Evolutionary conservation across 129 eudicot genomes (phyloP).

Genomic region (Artemisia argyi): DNA sequence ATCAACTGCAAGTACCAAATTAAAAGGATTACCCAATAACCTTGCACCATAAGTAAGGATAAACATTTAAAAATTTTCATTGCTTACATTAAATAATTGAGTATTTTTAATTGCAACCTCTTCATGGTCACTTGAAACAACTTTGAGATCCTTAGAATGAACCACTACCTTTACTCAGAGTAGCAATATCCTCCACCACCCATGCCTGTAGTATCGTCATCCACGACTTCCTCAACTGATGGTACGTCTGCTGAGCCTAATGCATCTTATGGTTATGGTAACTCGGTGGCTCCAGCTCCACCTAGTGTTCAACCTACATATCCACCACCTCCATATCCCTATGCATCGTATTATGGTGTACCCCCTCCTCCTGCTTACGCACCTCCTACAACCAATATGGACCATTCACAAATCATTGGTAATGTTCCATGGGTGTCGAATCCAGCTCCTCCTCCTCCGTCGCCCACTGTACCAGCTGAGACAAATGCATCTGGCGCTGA

Average conservation of each 20-base stretch:
- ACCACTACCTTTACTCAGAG: too few species aligned
- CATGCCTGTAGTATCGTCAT: conserved; percentile 29
- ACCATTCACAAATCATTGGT: conserved; percentile 42
- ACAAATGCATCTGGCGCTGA: conserved; percentile 46
- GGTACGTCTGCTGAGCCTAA: too few species aligned
- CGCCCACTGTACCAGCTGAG: conserved; percentile 43
- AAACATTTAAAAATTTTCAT: too few species aligned
- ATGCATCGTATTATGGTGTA: conserved; percentile 56
- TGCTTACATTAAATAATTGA: too few species aligned
- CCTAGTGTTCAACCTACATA: conserved; percentile 58
- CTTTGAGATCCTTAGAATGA: too few species aligned
- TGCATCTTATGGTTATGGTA: conserved; percentile 34
- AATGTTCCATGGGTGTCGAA: conserved; percentile 83
- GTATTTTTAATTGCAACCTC: too few species aligned
- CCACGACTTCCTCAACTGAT: conserved; percentile 3
- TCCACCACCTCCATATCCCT: conserved; percentile 45
- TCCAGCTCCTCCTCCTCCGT: conserved; percentile 42
- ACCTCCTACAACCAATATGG: conserved; percentile 21
- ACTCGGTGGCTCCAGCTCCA: conserved; percentile 19
- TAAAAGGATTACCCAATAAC: too few species aligned
- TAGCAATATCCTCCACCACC: conserved; percentile 56
- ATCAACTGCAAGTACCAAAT: too few species aligned
- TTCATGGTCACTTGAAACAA: too few species aligned
- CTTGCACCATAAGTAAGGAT: too few species aligned
- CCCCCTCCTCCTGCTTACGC: conserved; percentile 49